Evolutionary conservation across 2,329 filamentous ascomycete genomes (phyloP).

Genomic region (Cladophialophora bantiana): DNA sequence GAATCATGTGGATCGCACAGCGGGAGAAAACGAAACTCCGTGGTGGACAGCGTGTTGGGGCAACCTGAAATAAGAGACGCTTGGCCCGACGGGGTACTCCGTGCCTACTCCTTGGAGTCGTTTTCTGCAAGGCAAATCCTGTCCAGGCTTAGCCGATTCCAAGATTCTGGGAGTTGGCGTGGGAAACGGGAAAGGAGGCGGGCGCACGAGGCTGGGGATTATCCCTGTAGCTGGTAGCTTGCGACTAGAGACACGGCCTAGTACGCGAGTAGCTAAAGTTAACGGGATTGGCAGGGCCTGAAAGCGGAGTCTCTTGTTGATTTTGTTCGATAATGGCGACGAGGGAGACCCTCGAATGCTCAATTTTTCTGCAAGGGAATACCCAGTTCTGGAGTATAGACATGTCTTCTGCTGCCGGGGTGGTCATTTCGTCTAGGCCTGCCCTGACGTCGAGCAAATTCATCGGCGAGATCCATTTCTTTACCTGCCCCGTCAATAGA

Average conservation of each 20-base stretch:
- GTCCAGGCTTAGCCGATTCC: background rate
- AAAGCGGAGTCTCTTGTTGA: background rate
- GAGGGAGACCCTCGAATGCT: background rate
- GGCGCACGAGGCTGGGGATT: background rate
- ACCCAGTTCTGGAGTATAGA: background rate
- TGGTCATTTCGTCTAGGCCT: background rate
- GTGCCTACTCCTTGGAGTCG: background rate
- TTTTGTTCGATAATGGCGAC: background rate
- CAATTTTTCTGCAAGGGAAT: background rate
- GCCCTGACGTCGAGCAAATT: background rate
- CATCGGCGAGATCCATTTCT: background rate
- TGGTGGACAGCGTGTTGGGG: background rate
- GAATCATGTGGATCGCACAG: background rate
- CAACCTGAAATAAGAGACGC: background rate
- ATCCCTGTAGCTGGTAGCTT: background rate
- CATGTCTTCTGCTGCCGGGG: background rate
- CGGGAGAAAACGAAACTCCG: too few relatives aligned
- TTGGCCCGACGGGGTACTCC: background rate
- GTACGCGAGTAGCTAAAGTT: background rate
- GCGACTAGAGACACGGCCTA: background rate
- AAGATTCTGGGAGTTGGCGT: background rate
- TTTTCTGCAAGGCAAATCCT: background rate
- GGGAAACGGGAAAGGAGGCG: background rate
- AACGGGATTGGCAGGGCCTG: conserved; percentile 3
- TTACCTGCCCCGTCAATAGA: background rate